Conservation (phyloP, 805 yeast genomes). For the Cyberlindnera maritima region DNA sequence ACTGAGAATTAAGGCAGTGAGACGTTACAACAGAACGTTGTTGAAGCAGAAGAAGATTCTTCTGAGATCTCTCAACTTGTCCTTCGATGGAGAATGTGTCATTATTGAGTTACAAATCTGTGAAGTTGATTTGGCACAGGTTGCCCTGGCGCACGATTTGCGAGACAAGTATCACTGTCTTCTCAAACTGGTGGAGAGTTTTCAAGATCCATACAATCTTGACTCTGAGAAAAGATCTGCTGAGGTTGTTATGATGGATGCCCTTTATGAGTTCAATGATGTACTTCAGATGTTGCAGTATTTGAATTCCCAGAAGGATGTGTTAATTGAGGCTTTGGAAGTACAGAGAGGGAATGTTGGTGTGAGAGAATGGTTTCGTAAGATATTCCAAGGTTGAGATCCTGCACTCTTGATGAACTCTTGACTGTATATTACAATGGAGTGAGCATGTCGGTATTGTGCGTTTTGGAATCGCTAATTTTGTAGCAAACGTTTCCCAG, state of each 20-base stretch:
- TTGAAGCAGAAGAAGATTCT: neutral
- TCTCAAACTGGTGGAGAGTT: neutral
- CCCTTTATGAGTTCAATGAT: slow-evolving; percentile 5
- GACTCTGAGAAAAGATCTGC: slow-evolving; percentile 3
- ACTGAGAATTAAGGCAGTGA: slow-evolving; percentile 9
- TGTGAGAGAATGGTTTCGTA: neutral
- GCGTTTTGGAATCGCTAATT: too few relatives aligned
- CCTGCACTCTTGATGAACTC: neutral
- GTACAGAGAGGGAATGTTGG: neutral
- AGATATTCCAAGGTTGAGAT: neutral
- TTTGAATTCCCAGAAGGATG: slow-evolving; percentile 3
- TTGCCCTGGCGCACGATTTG: slow-evolving; percentile 5
- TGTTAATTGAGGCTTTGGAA: neutral
- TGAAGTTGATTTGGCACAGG: slow-evolving; percentile 10
- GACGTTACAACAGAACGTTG: slow-evolving; percentile 6
- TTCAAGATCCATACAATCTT: slow-evolving; percentile 4
- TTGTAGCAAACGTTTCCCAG: too few relatives aligned
- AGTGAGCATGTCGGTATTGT: too few relatives aligned
- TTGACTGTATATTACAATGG: too few relatives aligned
- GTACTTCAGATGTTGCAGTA: slow-evolving; percentile 3
- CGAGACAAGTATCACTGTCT: slow-evolving; percentile 1
- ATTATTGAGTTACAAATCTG: slow-evolving; percentile 6
- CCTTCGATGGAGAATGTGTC: neutral
- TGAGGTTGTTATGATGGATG: slow-evolving; percentile 1
- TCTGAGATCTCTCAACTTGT: neutral